Percentiles rank a stretch among this genome's conserved stretches.
These are phyloP conservation scores for Boletus subparvulus DNA, from an alignment of 768 basidiomycete genomes.

Conservation along the genomic window DNA sequence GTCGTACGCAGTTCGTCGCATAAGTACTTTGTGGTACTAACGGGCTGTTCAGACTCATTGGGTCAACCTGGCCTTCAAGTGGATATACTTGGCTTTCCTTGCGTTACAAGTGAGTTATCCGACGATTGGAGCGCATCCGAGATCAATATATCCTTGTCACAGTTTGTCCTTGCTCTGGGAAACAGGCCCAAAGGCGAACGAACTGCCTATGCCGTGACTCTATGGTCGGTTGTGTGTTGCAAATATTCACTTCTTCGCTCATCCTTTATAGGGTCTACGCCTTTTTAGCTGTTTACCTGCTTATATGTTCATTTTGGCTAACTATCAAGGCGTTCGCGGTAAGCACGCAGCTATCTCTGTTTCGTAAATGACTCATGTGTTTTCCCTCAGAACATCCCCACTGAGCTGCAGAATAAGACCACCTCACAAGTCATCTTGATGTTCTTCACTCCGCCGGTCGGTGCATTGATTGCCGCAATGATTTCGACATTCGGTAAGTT, in stretches of 20 bases:
- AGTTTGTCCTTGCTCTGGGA: constrained; percentile 72
- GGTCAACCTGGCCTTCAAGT: constrained; percentile 80
- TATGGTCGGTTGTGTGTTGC: constrained; percentile 50
- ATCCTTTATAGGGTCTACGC: constrained; percentile 70
- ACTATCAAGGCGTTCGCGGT: constrained; percentile 80
- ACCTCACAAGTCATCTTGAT: constrained; percentile 48
- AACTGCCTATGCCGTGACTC: constrained; percentile 62
- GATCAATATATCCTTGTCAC: background rate
- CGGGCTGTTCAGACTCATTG: constrained; percentile 63
- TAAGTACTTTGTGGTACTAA: background rate
- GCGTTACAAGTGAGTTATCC: constrained; percentile 58
- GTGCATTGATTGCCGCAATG: constrained; percentile 82
- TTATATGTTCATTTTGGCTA: constrained; percentile 84
- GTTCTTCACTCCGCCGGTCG: constrained; percentile 76
- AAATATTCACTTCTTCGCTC: constrained; percentile 1
- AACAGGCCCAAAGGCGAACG: constrained; percentile 90
- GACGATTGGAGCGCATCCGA: background rate
- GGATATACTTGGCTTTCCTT: constrained; percentile 85
- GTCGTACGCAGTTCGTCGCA: constrained; percentile 51
- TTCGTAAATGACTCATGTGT: background rate
- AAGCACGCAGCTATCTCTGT: constrained; percentile 18
- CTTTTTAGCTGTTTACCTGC: constrained; percentile 76
- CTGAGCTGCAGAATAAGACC: constrained; percentile 47
- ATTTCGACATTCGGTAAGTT: constrained; percentile 78
- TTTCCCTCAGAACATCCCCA: constrained; percentile 50